A percentile compares a stretch with the other conserved stretches of the same genome.
Evolutionary conservation across 108 stramenopile species (phyloP).

Genomic region (Cyclotella atomus): DNA sequence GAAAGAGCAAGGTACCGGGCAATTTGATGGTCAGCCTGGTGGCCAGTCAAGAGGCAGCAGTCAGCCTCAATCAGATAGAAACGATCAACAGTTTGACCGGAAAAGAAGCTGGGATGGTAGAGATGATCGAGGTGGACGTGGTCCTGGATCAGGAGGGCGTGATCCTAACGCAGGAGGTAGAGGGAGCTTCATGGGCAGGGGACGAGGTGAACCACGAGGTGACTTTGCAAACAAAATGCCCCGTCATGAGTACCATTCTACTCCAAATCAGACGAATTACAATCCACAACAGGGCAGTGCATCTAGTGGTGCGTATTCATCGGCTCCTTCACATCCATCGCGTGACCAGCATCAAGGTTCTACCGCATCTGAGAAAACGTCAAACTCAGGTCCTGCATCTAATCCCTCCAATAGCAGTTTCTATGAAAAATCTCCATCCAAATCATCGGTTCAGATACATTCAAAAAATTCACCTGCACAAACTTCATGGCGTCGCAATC

Average conservation of each 20-base stretch:
- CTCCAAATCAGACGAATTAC: not conserved
- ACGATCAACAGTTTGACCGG: not conserved
- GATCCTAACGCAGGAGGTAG: no score
- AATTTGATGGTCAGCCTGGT: no score
- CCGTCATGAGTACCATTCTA: not conserved
- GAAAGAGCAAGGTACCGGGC: not conserved
- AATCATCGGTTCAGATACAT: not conserved
- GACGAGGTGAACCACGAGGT: conserved; percentile 10
- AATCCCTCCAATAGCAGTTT: not conserved
- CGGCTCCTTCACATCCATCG: not conserved
- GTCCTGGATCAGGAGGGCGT: no score
- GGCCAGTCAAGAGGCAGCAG: no score
- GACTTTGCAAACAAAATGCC: not conserved
- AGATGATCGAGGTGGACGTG: no score
- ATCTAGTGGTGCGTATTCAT: no score
- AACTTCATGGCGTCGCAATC: conserved; percentile 18
- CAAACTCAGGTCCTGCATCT: no score
- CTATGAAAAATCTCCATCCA: not conserved
- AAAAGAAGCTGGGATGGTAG: conserved; percentile 14
- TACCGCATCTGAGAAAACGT: no score
- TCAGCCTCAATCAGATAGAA: no score
- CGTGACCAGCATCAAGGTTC: not conserved
- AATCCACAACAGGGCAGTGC: no score
- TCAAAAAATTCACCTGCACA: not conserved
- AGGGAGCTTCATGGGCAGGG: no score